These are phyloP conservation scores for Hymenoscyphus linearis DNA, from an alignment of 2,329 filamentous ascomycete genomes.

Conservation along the genomic window DNA sequence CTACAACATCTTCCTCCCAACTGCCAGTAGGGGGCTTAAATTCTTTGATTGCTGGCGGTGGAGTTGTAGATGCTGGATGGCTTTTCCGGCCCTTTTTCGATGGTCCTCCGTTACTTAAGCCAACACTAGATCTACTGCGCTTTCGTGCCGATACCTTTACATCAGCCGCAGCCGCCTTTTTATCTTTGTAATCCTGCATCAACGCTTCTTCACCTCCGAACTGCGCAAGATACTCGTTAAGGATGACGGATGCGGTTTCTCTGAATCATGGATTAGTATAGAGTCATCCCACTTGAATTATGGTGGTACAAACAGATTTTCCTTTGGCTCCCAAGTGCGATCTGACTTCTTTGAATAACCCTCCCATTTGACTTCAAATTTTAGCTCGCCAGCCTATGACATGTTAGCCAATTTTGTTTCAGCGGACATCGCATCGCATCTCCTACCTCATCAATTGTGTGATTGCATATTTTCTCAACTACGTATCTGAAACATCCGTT, in stretches of 20 bases:
- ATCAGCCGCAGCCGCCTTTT: slow-evolving; percentile 36
- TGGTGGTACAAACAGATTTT: slow-evolving; percentile 53
- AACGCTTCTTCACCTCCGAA: slow-evolving; percentile 60
- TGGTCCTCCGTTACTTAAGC: slow-evolving; percentile 22
- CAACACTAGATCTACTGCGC: slow-evolving; percentile 45
- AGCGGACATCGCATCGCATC: background rate
- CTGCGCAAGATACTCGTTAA: slow-evolving; percentile 57
- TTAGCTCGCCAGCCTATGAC: slow-evolving; percentile 38
- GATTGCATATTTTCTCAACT: slow-evolving; percentile 67
- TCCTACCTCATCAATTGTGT: slow-evolving; percentile 54
- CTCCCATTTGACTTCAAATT: slow-evolving; percentile 75
- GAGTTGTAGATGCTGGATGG: slow-evolving; percentile 43
- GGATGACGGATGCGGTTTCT: slow-evolving; percentile 52
- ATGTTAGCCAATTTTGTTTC: slow-evolving; percentile 4
- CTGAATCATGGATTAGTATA: slow-evolving; percentile 32
- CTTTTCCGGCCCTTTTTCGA: slow-evolving; percentile 28
- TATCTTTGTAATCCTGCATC: slow-evolving; percentile 39
- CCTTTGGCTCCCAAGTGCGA: slow-evolving; percentile 73
- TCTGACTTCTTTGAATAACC: slow-evolving; percentile 67
- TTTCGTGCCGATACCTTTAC: slow-evolving; percentile 51
- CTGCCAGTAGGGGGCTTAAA: slow-evolving; percentile 67
- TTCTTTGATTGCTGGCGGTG: slow-evolving; percentile 41
- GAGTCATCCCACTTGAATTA: background rate
- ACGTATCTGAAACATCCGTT: slow-evolving; percentile 51
- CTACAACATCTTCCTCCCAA: slow-evolving; percentile 70